Evolutionary conservation across 495 filamentous ascomycete species (phyloP), one percentile per base, ranked within the genome.

Genomic region (Hypoxylon lienhwacheense): DNA sequence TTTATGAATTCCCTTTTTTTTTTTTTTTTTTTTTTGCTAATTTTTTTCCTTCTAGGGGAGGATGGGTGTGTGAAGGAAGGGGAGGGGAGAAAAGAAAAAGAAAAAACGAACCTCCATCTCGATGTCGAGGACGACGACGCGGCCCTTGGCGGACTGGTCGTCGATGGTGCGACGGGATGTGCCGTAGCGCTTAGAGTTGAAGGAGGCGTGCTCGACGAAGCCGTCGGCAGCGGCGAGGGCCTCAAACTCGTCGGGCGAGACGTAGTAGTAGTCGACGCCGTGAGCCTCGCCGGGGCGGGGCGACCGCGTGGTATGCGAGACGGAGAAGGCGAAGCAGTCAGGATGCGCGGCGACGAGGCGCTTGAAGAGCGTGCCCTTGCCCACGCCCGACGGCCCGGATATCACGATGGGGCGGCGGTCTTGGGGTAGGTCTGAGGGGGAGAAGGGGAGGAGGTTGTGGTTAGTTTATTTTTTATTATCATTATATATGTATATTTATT

Each of bases 191-290:
- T 96, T 96, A 12, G 83, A 83, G n/a, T 88, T 83, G 69, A 96
- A 96, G 58, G 85, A 77, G 22, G 92, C 91, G 70, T 90, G 80
- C 72, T 97, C 93, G 47, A 97, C 85, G 73, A 97, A 96, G 1
- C 84, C 88, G 37, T 82, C 80, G 40, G 85, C 68, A 7, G 72
- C 77, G 37, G 90, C 81, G 22, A 96, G 73, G 10, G 81, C 72
- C 40, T 83, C 66, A 65, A 97, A 97, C 1, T 74, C 76, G 7
- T 87, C 84, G 60, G 77, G 82, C 3, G 77, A 81, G 0, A 84
- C 79, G 61, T 88, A 97, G 74, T 91, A 81, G 77, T 97, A 97
- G 61, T 95, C 83, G 15, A 80, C 73, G 42, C 88, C 90, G 56
- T 92, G 65, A 37, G 79, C 61, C 71, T 97, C 92, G 55, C 87